Evolutionary conservation across 2,329 filamentous ascomycete species (phyloP).

Genomic region (Dothideomycetes sp.): DNA sequence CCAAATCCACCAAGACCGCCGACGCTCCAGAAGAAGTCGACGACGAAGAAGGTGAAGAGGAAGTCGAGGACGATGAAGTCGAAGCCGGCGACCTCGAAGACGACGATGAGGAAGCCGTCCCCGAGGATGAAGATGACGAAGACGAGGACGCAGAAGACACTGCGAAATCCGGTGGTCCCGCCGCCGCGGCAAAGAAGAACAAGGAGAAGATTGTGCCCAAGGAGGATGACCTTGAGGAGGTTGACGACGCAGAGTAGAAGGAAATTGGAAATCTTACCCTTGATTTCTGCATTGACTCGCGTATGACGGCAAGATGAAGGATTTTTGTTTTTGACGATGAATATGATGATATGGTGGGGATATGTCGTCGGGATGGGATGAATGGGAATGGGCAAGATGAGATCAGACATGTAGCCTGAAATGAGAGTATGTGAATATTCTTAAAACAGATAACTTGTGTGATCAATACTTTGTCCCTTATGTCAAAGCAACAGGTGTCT

Average conservation of each 20-base stretch:
- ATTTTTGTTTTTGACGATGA: too few species aligned
- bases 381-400: too few species aligned
- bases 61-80: slow-evolving; percentile 17
- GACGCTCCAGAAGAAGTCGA: slow-evolving; percentile 18
- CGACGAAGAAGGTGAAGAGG: slow-evolving; percentile 17
- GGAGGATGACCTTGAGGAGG: slow-evolving; percentile 24
- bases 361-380: too few species aligned
- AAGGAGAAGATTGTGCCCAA: slow-evolving; percentile 24
- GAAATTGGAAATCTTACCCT: neutral
- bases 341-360: too few species aligned
- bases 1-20: slow-evolving; percentile 12
- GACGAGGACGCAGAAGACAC: slow-evolving; percentile 22
- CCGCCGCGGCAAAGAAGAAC: slow-evolving; percentile 22
- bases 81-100: slow-evolving; percentile 18
- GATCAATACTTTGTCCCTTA: too few species aligned
- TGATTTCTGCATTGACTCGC: too few species aligned
- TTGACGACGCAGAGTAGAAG: slow-evolving; percentile 20
- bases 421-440: too few species aligned
- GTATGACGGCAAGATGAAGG: too few species aligned
- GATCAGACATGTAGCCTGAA: too few species aligned
- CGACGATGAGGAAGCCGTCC: slow-evolving; percentile 17
- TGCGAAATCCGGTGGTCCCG: slow-evolving; percentile 21
- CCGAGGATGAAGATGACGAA: slow-evolving; percentile 14
- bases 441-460: too few species aligned
- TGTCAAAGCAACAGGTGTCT: too few species aligned